Base-by-base conservation (phyloP, 164 flowering plant species). In the Liriodendron chinense region DNA sequence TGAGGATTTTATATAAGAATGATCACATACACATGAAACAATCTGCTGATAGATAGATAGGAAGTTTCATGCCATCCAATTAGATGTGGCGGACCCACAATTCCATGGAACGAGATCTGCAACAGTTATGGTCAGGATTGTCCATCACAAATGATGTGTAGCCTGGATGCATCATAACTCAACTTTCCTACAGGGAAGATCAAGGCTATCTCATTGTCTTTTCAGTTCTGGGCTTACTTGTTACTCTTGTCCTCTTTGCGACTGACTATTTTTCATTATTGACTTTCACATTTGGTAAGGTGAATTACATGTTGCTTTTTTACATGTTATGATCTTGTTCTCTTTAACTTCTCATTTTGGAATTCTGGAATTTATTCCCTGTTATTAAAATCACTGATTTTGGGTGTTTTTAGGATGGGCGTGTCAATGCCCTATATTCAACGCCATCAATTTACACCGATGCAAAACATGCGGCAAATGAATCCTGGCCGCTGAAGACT, bases 361-460 rank as follows among this genome's bases (percentile, higher is more conserved):
- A 53, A 53, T 53, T 53, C 34, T 34, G 6, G 12, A 23, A 23
- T 57, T 61, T 65, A 10, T 49, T n/a, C 75, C 5, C 26, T 53
- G 14, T 49, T 74, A 3, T 50, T 63, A 6, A 64, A 21, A 68
- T 47, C 68, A 22, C 23, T 72, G 67, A 24, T 50, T 61, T 76
- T 16, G 26, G 49, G 48, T 78, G 14, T 28, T 77, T 81, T 13
- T 77, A 96, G 99, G 99, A 96, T 87, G 98, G 98, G 43, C 97
- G 97, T 73, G 96, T 94, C 47, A 92, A 96, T 85, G 97, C 93
- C 34, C 87, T 96, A 18, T 96, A 96, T 82, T 96, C 99, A 69
- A 91, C 95, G 20, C 95, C 98, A 61, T 91, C 98, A 26, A 80
- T 96, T 57, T 96, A 96, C 72, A 91, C 97, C 24, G 96, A 92